These are phyloP conservation scores for Sporisorium exsertum DNA, from an alignment of 1,284 basidiomycete species.

Conservation along the genomic window DNA sequence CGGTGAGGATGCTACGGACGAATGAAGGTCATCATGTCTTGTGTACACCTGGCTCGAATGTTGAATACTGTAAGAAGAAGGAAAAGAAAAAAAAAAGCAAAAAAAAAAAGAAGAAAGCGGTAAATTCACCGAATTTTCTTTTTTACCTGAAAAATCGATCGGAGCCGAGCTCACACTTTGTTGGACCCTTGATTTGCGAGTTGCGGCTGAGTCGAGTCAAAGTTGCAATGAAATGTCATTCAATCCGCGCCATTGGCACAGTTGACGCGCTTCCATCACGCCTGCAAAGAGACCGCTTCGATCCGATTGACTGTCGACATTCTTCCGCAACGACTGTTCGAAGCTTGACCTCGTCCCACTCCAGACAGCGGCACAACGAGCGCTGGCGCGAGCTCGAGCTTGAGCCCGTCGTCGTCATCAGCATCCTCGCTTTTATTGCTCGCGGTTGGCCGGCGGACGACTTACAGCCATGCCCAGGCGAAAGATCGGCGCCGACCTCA, in stretches of 20 bases:
- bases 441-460: not conserved
- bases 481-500: slow-evolving; percentile 55
- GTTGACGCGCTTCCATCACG: slow-evolving; percentile 22
- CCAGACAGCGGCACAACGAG: too few species aligned
- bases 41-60: not conserved
- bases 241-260: slow-evolving; percentile 27
- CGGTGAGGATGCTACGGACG: not conserved
- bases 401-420: not conserved
- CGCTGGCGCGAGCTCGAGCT: not conserved
- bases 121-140: slow-evolving; percentile 19
- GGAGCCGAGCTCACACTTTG: slow-evolving; percentile 11
- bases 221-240: slow-evolving; percentile 56
- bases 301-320: slow-evolving; percentile 24
- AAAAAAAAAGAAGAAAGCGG: slow-evolving; percentile 17
- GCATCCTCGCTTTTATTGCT: not conserved
- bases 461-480: slow-evolving; percentile 37
- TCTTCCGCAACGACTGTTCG: not conserved
- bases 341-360: too few species aligned
- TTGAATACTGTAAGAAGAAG: not conserved
- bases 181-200: slow-evolving; percentile 16
- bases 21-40: not conserved
- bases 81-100: slow-evolving; percentile 12
- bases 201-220: not conserved
- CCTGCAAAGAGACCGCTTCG: slow-evolving; percentile 41
- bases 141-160: not conserved